These are phyloP conservation scores for Epichloe uncinata DNA, from an alignment of 2,329 filamentous ascomycete species.

Conservation along the genomic window DNA sequence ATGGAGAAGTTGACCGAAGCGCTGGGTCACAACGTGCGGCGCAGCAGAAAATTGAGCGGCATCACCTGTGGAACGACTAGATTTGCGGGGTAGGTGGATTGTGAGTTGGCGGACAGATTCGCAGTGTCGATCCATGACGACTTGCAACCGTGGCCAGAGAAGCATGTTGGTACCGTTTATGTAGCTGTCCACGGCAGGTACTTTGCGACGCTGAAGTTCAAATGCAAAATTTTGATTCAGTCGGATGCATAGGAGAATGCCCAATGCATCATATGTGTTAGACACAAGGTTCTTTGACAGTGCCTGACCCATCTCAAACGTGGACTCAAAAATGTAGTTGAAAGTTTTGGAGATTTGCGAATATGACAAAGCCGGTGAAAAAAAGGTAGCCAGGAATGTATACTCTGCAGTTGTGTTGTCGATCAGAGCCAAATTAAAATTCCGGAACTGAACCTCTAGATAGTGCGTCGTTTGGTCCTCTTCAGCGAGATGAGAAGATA, in stretches of 20 bases:
- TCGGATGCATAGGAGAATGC: slow-evolving; percentile 79
- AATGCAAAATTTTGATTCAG: slow-evolving; percentile 92
- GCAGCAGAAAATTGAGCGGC: slow-evolving; percentile 57
- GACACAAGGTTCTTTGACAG: slow-evolving; percentile 66
- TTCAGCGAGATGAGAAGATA: slow-evolving; percentile 82
- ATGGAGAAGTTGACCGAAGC: slow-evolving; percentile 87
- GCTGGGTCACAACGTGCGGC: slow-evolving; percentile 82
- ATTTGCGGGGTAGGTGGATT: slow-evolving; percentile 35
- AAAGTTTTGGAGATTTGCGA: slow-evolving; percentile 73
- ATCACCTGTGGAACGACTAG: slow-evolving; percentile 31
- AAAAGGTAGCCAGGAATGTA: slow-evolving; percentile 83
- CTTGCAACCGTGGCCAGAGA: slow-evolving; percentile 89
- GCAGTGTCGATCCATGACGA: slow-evolving; percentile 85
- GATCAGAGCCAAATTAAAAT: slow-evolving; percentile 86
- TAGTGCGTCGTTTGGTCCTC: slow-evolving; percentile 80
- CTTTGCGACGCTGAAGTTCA: slow-evolving; percentile 78
- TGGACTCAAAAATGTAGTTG: slow-evolving; percentile 76
- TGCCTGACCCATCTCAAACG: slow-evolving; percentile 67
- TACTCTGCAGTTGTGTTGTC: slow-evolving; percentile 95
- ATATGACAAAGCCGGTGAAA: slow-evolving; percentile 63
- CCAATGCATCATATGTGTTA: slow-evolving; percentile 70
- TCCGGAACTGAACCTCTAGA: slow-evolving; percentile 79
- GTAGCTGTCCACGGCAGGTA: slow-evolving; percentile 80
- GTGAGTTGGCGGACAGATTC: slow-evolving; percentile 62
- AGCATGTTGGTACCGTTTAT: slow-evolving; percentile 93